phyloP scores from a whole-genome alignment of 2,329 filamentous ascomycete species.

The Chaetomium olivaceum region DNA sequence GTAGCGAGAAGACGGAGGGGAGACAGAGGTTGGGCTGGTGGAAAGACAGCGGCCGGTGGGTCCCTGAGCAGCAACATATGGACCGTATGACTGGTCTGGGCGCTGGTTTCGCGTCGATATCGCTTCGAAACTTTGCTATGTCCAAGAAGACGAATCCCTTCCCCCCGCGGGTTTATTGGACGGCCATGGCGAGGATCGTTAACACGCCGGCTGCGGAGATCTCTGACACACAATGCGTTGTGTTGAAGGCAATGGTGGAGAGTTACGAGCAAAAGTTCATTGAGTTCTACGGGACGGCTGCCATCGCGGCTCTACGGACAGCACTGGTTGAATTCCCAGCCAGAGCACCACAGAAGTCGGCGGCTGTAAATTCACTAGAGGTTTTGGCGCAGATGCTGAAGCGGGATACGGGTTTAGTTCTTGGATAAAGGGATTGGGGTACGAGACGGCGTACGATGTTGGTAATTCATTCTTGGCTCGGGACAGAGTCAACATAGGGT shows the following conservation, averaged over 20 bases:
- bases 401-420: conserved; percentile 50
- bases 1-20: conserved; percentile 72
- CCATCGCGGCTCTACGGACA: conserved; percentile 66
- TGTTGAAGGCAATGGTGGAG: conserved; percentile 71
- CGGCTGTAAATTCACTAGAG: conserved; percentile 53
- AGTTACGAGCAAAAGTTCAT: conserved; percentile 75
- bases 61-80: conserved; percentile 70
- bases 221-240: conserved; percentile 71
- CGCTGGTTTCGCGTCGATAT: conserved; percentile 79
- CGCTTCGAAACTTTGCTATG: conserved; percentile 77
- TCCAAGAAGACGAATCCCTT: conserved; percentile 70
- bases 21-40: conserved; percentile 72
- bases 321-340: conserved; percentile 74
- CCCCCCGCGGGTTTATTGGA: conserved; percentile 82
- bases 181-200: conserved; percentile 70
- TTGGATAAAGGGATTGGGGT: conserved; percentile 39
- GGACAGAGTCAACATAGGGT: conserved; percentile 11
- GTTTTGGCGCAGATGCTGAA: conserved; percentile 57
- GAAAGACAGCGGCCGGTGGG: conserved; percentile 59
- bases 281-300: conserved; percentile 76
- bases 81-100: conserved; percentile 83
- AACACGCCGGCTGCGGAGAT: conserved; percentile 69
- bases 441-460: not conserved
- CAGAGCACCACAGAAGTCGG: conserved; percentile 49
- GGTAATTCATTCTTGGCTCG: not conserved